Percentiles rank a stretch among this genome's conserved stretches.
Evolutionary conservation across 495 filamentous ascomycete genomes (phyloP).

Genomic region (Parathielavia appendiculata): DNA sequence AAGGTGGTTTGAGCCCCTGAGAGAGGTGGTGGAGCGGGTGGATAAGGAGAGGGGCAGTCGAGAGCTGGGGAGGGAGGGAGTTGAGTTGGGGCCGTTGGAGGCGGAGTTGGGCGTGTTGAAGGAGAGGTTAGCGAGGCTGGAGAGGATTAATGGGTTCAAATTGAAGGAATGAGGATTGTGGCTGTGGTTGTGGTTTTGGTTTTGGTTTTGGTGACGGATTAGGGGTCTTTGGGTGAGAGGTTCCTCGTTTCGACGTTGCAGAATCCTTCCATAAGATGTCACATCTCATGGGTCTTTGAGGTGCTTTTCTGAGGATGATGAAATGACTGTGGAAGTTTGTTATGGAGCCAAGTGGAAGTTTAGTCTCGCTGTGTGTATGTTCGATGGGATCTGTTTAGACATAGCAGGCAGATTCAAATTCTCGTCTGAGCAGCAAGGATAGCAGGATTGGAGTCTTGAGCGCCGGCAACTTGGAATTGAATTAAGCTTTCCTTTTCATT

Average conservation of each 20-base stretch:
- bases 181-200: neutral
- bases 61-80: conserved; percentile 19
- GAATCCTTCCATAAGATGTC: too few species aligned
- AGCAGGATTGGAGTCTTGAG: too few species aligned
- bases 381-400: too few species aligned
- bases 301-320: neutral
- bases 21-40: conserved; percentile 40
- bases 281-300: too few species aligned
- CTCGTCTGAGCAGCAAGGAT: too few species aligned
- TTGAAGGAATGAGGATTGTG: conserved; percentile 3
- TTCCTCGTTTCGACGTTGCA: too few species aligned
- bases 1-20: conserved; percentile 50
- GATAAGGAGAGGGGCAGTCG: conserved; percentile 24
- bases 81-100: conserved; percentile 19
- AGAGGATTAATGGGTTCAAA: conserved; percentile 18
- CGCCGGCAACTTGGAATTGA: too few species aligned
- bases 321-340: too few species aligned
- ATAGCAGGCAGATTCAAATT: too few species aligned
- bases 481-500: too few species aligned
- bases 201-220: neutral
- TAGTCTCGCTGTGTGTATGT: too few species aligned
- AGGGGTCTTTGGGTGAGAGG: neutral
- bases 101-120: conserved; percentile 36
- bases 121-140: conserved; percentile 33
- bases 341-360: too few species aligned